Conservation (phyloP, 305 asterid species). For the Vinca major region DNA sequence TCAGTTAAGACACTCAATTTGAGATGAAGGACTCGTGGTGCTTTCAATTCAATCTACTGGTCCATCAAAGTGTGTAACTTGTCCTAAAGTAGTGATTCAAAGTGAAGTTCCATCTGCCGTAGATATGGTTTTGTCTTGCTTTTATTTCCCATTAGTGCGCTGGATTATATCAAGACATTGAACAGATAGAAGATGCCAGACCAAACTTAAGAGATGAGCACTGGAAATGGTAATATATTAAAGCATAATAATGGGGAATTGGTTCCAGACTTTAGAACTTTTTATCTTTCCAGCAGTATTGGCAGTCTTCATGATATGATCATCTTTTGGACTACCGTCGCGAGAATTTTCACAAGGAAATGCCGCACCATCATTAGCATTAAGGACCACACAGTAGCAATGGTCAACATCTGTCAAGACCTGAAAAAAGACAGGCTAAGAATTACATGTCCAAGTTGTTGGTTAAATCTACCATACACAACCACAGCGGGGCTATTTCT, state of each 20-base stretch:
- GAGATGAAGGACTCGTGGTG: too few species aligned
- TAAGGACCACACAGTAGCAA: constrained; percentile 86
- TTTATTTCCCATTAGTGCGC: background rate
- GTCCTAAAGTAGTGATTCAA: background rate
- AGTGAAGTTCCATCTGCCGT: background rate
- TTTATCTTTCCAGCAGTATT: constrained; percentile 41
- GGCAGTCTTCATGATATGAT: constrained; percentile 36
- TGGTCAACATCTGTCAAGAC: constrained; percentile 92
- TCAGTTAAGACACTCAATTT: background rate
- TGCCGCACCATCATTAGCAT: constrained; percentile 84
- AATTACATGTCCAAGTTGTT: background rate
- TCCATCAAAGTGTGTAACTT: background rate
- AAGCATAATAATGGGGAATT: constrained; percentile 5
- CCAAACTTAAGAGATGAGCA: background rate
- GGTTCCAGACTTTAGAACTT: constrained; percentile 51
- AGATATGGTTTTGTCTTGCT: background rate
- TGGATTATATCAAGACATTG: background rate
- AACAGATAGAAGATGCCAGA: background rate
- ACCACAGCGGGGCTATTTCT: background rate
- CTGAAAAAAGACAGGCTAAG: constrained; percentile 26
- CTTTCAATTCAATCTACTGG: background rate
- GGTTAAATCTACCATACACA: background rate
- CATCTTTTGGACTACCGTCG: constrained; percentile 29
- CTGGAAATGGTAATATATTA: background rate
- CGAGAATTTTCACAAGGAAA: constrained; percentile 51